Conservation (phyloP, 768 basidiomycete species). For the Xerocomellus chrysenteron region DNA sequence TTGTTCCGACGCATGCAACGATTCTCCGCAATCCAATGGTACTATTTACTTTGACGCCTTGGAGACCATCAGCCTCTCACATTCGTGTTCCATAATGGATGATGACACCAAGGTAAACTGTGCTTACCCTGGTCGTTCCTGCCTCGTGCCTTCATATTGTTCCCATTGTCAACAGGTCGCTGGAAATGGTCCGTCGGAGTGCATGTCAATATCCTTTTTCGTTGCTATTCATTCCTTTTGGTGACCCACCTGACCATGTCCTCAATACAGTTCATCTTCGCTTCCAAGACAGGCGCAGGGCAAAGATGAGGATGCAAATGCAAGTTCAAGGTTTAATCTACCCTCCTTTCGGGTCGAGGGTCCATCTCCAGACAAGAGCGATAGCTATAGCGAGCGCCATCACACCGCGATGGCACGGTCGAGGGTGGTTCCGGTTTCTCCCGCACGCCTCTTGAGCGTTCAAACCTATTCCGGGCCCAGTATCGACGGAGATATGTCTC, state of each 20-base stretch:
- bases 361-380: slow-evolving; percentile 11
- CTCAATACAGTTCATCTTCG: slow-evolving; percentile 5
- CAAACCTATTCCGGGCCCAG: background rate
- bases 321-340: slow-evolving; percentile 19
- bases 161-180: slow-evolving; percentile 2
- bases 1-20: slow-evolving; percentile 1
- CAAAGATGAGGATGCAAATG: background rate
- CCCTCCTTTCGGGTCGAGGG: slow-evolving; percentile 18
- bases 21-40: slow-evolving; percentile 9
- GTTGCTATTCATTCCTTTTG: slow-evolving; percentile 5
- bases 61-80: slow-evolving; percentile 12
- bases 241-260: slow-evolving; percentile 12
- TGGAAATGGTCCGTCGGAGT: slow-evolving; percentile 8
- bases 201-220: slow-evolving; percentile 16
- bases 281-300: slow-evolving; percentile 11
- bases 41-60: slow-evolving; percentile 29
- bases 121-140: background rate
- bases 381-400: background rate
- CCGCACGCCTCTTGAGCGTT: background rate
- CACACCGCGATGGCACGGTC: background rate
- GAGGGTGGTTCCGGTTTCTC: slow-evolving; percentile 1
- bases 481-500: slow-evolving; percentile 1
- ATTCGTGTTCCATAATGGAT: slow-evolving; percentile 2
- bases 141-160: slow-evolving; percentile 1
- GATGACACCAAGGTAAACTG: slow-evolving; percentile 11